These are phyloP conservation scores for Fagopyrum tataricum DNA, from an alignment of 148 eudicot genomes.

Conservation along the genomic window DNA sequence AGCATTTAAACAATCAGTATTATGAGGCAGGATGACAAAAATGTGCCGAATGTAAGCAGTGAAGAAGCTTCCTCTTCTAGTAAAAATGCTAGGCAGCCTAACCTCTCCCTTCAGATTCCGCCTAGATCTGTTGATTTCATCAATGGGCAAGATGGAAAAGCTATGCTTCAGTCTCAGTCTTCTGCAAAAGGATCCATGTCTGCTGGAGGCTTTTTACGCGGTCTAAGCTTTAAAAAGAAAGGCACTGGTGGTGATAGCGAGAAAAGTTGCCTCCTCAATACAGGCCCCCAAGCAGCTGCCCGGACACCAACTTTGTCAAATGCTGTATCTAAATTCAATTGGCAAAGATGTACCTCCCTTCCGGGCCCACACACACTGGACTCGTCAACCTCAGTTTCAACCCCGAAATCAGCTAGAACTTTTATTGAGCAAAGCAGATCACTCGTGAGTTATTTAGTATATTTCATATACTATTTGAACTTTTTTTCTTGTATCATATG, in stretches of 20 bases:
- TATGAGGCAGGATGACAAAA: slow-evolving; percentile 33
- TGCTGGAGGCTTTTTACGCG: slow-evolving; percentile 53
- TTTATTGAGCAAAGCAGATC: slow-evolving; percentile 41
- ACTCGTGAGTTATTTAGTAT: slow-evolving; percentile 39
- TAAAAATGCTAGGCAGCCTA: slow-evolving; percentile 32
- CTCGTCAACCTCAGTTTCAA: slow-evolving; percentile 44
- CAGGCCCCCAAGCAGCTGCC: slow-evolving; percentile 35
- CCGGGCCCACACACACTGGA: slow-evolving; percentile 62
- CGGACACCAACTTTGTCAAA: slow-evolving; percentile 42
- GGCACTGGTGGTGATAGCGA: slow-evolving; percentile 35
- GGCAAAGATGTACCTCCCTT: slow-evolving; percentile 74
- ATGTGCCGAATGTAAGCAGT: slow-evolving; percentile 16
- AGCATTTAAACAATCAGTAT: background rate
- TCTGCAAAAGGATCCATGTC: slow-evolving; percentile 34
- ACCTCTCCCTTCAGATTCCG: slow-evolving; percentile 75
- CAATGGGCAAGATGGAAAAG: slow-evolving; percentile 41
- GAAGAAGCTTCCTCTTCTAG: slow-evolving; percentile 29
- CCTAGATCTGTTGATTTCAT: slow-evolving; percentile 39
- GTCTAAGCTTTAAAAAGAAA: slow-evolving; percentile 72
- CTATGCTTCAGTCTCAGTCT: slow-evolving; percentile 34
- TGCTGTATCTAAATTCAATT: slow-evolving; percentile 23
- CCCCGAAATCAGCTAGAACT: slow-evolving; percentile 71
- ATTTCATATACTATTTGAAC: background rate
- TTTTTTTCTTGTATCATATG: background rate
- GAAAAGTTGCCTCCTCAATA: slow-evolving; percentile 52